Conservation (phyloP, 148 eudicot species). For the Rhododendron kiyosumense region DNA sequence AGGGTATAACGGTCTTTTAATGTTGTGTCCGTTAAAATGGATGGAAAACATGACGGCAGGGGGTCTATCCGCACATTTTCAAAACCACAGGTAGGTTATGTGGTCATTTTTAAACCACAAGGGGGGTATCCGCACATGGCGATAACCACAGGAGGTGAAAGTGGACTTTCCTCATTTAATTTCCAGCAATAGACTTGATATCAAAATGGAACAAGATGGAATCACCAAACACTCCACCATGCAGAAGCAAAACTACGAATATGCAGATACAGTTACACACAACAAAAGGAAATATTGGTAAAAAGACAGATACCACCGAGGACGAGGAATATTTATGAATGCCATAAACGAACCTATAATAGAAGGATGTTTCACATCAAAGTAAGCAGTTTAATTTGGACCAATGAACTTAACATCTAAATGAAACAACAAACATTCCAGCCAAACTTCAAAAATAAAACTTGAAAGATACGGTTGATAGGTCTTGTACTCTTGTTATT, state of each 20-base stretch:
- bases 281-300: conserved; percentile 13
- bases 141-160: too few relatives aligned
- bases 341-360: conserved; percentile 26
- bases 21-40: too few relatives aligned
- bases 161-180: too few relatives aligned
- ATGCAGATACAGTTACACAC: neutral
- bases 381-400: neutral
- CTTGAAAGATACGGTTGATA: neutral
- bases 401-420: neutral
- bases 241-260: neutral
- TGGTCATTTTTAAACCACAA: too few relatives aligned
- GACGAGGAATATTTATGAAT: conserved; percentile 80
- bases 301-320: conserved; percentile 78
- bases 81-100: too few relatives aligned
- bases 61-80: too few relatives aligned
- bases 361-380: neutral
- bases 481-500: neutral
- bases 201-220: neutral
- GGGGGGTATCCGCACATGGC: too few relatives aligned
- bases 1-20: too few relatives aligned
- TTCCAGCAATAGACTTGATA: neutral
- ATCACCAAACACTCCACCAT: neutral
- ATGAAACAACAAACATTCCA: neutral
- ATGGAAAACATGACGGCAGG: too few relatives aligned
- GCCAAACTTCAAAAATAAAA: neutral